A percentile compares a stretch with the other conserved stretches of the same genome.
phyloP scores from a whole-genome alignment of 106 monocot genomes.

The Dendrobium officinale region DNA sequence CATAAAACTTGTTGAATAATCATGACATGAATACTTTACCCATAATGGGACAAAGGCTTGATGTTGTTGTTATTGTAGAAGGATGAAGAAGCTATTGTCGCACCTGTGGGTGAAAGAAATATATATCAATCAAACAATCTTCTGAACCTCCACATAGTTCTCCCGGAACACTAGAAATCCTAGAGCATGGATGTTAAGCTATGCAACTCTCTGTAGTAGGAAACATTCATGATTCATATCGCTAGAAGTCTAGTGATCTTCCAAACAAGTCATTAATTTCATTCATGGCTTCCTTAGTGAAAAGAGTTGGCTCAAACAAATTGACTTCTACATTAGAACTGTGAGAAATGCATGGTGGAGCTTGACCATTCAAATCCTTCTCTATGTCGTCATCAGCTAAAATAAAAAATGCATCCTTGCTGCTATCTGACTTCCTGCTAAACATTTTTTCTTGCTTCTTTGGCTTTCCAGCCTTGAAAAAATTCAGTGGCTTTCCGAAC shows the following conservation, averaged over 20 bases:
- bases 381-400: slow-evolving; percentile 51
- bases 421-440: slow-evolving; percentile 12
- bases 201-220: too few species aligned
- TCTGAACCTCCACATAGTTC: too few species aligned
- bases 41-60: too few species aligned
- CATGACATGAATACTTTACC: too few species aligned
- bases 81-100: background rate
- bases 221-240: background rate
- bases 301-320: slow-evolving; percentile 80
- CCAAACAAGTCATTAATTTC: slow-evolving; percentile 94
- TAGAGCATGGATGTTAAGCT: too few species aligned
- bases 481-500: slow-evolving; percentile 76
- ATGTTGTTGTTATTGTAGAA: background rate
- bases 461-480: slow-evolving; percentile 15
- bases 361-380: slow-evolving; percentile 12
- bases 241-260: slow-evolving; percentile 63
- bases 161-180: too few species aligned
- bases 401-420: slow-evolving; percentile 38
- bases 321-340: slow-evolving; percentile 16
- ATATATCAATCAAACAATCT: too few species aligned
- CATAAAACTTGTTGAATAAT: too few species aligned
- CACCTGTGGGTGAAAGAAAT: too few species aligned
- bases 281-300: slow-evolving; percentile 72
- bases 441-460: slow-evolving; percentile 24
- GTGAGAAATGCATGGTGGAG: background rate